Evolutionary conservation across 805 yeast genomes (phyloP).

Genomic region (Saturnispora diversa): DNA sequence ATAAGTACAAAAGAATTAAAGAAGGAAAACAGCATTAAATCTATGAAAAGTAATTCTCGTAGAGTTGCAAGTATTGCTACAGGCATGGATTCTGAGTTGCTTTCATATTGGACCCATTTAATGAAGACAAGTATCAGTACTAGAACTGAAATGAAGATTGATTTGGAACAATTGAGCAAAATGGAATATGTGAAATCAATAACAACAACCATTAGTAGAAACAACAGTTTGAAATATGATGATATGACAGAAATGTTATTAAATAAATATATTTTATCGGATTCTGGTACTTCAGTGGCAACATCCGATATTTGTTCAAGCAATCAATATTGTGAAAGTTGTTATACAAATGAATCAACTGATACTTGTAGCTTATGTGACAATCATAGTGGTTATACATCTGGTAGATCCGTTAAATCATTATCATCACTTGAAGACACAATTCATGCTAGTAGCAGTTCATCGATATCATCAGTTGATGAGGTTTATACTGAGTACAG

Average conservation of each 20-base stretch:
- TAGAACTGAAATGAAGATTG: conserved; percentile 26
- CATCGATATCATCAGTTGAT: conserved; percentile 2
- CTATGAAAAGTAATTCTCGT: too few species aligned
- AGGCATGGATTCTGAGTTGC: conserved; percentile 13
- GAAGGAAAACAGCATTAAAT: not conserved
- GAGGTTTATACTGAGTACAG: conserved; percentile 10
- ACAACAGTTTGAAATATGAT: not conserved
- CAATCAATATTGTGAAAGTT: not conserved
- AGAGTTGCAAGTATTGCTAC: too few species aligned
- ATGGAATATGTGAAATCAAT: conserved; percentile 11
- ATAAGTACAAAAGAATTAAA: not conserved
- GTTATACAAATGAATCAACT: not conserved
- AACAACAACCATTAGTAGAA: conserved; percentile 1
- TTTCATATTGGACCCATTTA: conserved; percentile 25
- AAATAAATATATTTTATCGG: conserved; percentile 1
- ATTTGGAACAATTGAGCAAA: conserved; percentile 16
- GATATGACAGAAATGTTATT: not conserved
- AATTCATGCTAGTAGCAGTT: not conserved
- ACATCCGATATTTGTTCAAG: not conserved
- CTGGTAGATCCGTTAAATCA: not conserved
- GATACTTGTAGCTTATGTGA: not conserved
- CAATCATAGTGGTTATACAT: not conserved
- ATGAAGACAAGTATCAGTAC: conserved; percentile 20
- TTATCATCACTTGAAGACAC: not conserved
- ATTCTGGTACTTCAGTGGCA: not conserved